Evolutionary conservation across 495 filamentous ascomycete species (phyloP), one percentile per base, ranked within the genome.

Genomic region (Penicillium lagena): DNA sequence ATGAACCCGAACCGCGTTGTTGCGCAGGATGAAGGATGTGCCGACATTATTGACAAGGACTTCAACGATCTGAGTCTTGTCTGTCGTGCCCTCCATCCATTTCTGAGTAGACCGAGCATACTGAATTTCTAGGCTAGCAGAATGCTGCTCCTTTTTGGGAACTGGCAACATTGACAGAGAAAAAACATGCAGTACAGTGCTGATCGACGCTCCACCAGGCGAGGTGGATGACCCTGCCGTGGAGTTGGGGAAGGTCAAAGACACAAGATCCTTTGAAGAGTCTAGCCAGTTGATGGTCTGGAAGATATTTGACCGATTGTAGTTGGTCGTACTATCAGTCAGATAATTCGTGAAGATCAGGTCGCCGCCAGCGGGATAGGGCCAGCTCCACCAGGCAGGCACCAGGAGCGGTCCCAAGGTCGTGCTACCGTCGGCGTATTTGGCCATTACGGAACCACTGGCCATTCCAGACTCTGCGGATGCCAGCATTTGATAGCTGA

Each of bases 51-150:
- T 77, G 30, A 80, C 41, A 7, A 62, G 58, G 15, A 73, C 59
- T 46, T 80, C 76, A 22, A 79, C 57, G 36, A 70, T 67, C 50
- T 80, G 77, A 13, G 61, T 60, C 27, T 70, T 71, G 40, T 68
- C 64, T 0, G 22, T 22, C 22, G 51, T 61, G 11, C 58, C 59
- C 36, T 67, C 64, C 0, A 65, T 50, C 68, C 68, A 70, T 45
- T 78, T 75, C 51, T 78, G 75, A 9, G 77, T 79, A 5, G 75
- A 67, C 4, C 76, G 61, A 11, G 69, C 66, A 55, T 69, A 72
- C 45, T 80, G 76, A 9, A 75, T 62, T 14, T 62, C 49, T 6
- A 72, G 33, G 15, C 33, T 15, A 2, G 40, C n/a, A 2, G 33
- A 32, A 5, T 32, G 22, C 1, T 35, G 27, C 1, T 29, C 12